Percentiles rank a stretch among this genome's conserved stretches.
Conservation (phyloP, 2,329 filamentous ascomycete species). For the Clonostachys byssicola region DNA sequence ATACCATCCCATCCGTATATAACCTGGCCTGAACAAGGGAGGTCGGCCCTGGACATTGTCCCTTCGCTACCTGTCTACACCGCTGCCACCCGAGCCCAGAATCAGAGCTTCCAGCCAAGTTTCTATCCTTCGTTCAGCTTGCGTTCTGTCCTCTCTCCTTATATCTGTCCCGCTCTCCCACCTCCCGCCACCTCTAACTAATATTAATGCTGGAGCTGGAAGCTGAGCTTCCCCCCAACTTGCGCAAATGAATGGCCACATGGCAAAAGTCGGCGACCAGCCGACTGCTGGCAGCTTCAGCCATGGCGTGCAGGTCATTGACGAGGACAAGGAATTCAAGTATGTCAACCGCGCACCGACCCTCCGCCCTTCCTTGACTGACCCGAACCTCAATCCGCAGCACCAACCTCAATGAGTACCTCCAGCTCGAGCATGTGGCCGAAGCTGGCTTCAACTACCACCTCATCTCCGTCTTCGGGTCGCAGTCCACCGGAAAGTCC, state of each 20-base stretch:
- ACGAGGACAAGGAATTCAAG: conserved; percentile 93
- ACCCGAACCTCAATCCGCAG: conserved; percentile 33
- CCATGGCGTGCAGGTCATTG: conserved; percentile 94
- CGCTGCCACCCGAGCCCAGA: no score
- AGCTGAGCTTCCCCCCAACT: no score
- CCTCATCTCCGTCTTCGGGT: conserved; percentile 97
- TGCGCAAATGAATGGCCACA: conserved; percentile 69
- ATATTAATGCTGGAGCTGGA: no score
- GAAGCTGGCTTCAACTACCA: conserved; percentile 98
- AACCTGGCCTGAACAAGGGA: no score
- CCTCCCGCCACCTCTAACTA: no score
- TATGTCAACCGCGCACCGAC: conserved; percentile 37
- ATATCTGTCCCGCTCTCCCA: no score
- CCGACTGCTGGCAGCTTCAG: conserved; percentile 67
- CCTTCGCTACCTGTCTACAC: no score
- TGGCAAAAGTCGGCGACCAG: conserved; percentile 67
- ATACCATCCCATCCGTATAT: no score
- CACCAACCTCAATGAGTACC: conserved; percentile 74
- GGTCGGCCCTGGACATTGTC: no score
- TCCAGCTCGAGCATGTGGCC: conserved; percentile 74
- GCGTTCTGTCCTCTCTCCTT: no score
- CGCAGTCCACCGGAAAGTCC: conserved; percentile 97
- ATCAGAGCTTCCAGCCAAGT: no score
- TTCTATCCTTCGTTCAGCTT: no score
- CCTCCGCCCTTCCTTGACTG: neutral